These are phyloP conservation scores for Cymbopogon citratus DNA, from an alignment of 176 grass and related monocot genomes.

Conservation along the genomic window DNA sequence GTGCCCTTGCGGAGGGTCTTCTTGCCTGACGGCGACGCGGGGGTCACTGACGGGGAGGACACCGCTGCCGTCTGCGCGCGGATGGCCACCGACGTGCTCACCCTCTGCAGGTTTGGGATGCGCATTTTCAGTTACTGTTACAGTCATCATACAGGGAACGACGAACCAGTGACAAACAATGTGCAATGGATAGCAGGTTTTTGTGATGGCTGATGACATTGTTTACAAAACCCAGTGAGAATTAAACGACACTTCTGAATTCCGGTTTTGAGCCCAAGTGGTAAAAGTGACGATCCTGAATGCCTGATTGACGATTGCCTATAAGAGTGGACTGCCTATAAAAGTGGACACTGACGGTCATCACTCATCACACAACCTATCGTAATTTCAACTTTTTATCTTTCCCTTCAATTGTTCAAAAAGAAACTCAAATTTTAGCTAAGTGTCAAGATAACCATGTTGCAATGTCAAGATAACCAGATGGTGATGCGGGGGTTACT, in stretches of 20 bases:
- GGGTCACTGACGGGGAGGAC: constrained; percentile 43
- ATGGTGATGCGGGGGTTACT: no score
- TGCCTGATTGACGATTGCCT: not conserved
- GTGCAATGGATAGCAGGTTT: not conserved
- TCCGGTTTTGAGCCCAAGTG: not conserved
- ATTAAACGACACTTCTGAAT: not conserved
- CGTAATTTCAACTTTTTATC: no score
- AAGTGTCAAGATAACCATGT: not conserved
- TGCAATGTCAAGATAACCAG: no score
- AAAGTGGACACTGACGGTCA: not conserved
- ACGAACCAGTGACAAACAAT: not conserved
- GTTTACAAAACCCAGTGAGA: not conserved
- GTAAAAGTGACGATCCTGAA: not conserved
- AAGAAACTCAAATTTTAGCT: not conserved
- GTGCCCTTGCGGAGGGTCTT: constrained; percentile 93
- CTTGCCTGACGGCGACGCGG: constrained; percentile 47
- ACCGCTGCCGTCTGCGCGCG: constrained; percentile 63
- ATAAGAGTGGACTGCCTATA: no score
- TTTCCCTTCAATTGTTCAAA: not conserved
- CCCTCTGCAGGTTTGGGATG: constrained; percentile 38
- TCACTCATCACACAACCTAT: not conserved
- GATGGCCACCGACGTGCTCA: constrained; percentile 41
- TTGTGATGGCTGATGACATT: not conserved
- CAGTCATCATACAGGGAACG: not conserved
- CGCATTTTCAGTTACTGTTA: constrained; percentile 5